Base-by-base conservation (phyloP, 2,329 filamentous ascomycete genomes). In the Ascomycota sp. region DNA sequence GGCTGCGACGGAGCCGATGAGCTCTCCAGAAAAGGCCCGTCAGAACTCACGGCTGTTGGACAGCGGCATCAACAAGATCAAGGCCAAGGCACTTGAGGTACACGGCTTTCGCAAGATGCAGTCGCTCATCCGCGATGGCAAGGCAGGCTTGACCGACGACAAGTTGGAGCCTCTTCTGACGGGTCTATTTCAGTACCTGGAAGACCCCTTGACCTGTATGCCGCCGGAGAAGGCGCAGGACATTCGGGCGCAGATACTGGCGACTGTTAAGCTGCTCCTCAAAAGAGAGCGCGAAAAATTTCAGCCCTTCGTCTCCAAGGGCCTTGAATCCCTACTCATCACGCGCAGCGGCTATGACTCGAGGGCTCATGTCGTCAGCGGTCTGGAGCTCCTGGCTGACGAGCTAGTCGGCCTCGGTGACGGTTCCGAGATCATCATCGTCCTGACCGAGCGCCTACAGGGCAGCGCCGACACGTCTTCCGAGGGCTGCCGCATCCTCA, bases 71-170 rank as follows among this genome's bases (percentile, higher is more conserved):
- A 60, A 71, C 34, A 76, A 78, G 40, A 74, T 84, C 43, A 72
- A 72, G 42, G 63, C 68, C 25, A 70, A 71, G 44, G 70, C 70
- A 1, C 65, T 86, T n/a, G 79, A 84, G 47, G 76, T 79, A 4
- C 77, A 83, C 47, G 78, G 78, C 36, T 82, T 84, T 61, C 69
- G 78, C 35, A 78, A 79, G 45, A 59, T 84, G 33, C 78, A 84
- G 50, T 73, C 73, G 29, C 64, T 83, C 41, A 64, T 82, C 38
- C 72, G 76, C 40, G 73, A 77, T 37, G 68, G 63, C 46, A 66
- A 65, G 44, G 63, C 71, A 10, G 60, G 70, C 13, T 71, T 78
- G 47, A 62, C 64, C 2, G 68, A 75, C 38, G 69, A 75, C 32
- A 76, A 69, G 41, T 82, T 81, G 38, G 68, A 76, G 40, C 62